Base-by-base conservation (phyloP, 2,329 filamentous ascomycete species). In the Pseudogymnoascus sp. region DNA sequence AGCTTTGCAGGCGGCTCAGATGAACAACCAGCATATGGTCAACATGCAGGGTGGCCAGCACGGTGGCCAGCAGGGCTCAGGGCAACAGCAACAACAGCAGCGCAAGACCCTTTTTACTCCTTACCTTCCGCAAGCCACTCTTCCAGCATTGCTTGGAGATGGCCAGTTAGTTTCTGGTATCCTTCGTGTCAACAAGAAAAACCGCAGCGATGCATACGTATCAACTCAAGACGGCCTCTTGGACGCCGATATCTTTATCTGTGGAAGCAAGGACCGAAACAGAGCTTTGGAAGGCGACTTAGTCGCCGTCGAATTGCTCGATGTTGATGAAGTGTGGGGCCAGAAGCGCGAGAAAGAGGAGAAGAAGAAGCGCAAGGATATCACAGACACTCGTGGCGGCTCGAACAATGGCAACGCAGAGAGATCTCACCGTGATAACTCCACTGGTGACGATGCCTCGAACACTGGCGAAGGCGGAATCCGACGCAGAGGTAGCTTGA, bases 291-390 rank as follows among this genome's bases (percentile, higher is more conserved):
- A 99, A 75, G 94, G 94, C 64, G 94, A 99, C 74, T 83, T 96
- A 62, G 94, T 99, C 63, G 94, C 94, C 33, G 86, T 99, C 61
- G 94, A 99, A 77, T 86, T 99, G 55, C 86, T 99, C 60, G 93
- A 99, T 72, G 94, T 99, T 6, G 94, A 97, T 73, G 94, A 99
- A 73, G 94, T 99, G 2, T 99, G 94, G 94, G 86, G 89, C 23
- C 94, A 99, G 80, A 99, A 99, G 82, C 91, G 92, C 63, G 94
- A 99, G 76, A 99, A 99, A 76, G 94, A 99, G 78, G 94, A 99
- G 76, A 99, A 99, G 84, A 99, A 99, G 85, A 99, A 97, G 81
- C 90, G 94, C 75, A 99, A 99, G 81, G 94, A 99, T 72, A 96
- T 97, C 64, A 95, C 92, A 35, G 94, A 97, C 73, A 92, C 91